Base-by-base conservation (phyloP, 176 grass and related monocot species). In the Metroxylon sagu region DNA sequence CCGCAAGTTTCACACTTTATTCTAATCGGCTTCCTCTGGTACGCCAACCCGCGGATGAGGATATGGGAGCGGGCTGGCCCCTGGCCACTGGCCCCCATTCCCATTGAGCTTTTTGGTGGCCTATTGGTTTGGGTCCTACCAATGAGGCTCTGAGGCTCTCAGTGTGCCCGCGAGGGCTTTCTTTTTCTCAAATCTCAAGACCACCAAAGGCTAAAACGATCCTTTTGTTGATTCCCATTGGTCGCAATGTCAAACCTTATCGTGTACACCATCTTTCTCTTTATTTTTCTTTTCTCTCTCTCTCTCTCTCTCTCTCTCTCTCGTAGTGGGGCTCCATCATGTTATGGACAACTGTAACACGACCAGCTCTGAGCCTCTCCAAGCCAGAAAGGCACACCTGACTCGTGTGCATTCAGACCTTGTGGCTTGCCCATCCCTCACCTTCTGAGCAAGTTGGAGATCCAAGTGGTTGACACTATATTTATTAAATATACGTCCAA, bases 121-220 rank as follows among this genome's bases (percentile, higher is more conserved):
- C 35, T 14, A 10, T 1, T 12, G 2, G 8, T 43, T 43, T 43
- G 3, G 35, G 25, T 30, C 77, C 39, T 50, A 54, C 50, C 49
- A 53, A 29, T 50, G 30, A 43, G 14, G 52, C 65, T 77, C 67
- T 62, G 55, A 71, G 16, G 25, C 56, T 28, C 57, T 27, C 57
- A 57, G 52, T 65, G 52, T 31, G 35, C 31, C 21, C 65, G 21
- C 16, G 57, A 19, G 61, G 29, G 63, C 55, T 43, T 1, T 27
- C 56, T 50, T 77, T 55, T 52, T 60, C 73, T 17, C 69, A 63
- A 48, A 63, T 74, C 62, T 77, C 64, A 68, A 67, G 57, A 67
- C 56, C 57, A 29, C 61, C 74, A 62, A 39, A 53, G 48, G 70
- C 15, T 27, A 59, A 59, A 30, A 27, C 26, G 6, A 59, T 59